Base-by-base conservation (phyloP, 371 early-diverging fungal species). In the Enterospora canceri region DNA sequence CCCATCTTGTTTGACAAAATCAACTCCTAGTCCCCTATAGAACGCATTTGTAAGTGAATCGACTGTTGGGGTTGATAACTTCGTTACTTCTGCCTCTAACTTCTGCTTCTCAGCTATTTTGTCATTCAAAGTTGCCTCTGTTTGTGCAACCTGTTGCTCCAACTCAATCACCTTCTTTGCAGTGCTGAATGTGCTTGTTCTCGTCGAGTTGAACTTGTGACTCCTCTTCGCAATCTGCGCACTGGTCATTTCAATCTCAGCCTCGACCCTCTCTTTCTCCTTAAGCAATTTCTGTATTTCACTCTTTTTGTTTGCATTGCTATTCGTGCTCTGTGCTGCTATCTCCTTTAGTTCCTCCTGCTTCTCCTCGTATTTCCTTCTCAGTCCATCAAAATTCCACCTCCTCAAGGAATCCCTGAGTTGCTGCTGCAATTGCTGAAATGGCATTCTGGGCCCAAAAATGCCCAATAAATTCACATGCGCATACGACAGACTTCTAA, bases 21-120 rank as follows among this genome's bases (percentile, higher is more conserved):
- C 70, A 2, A 64, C 32, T 16, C 58, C 58, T 57, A 70, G 59
- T 56, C 70, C 70, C 34, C 61, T 70, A 12, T 64, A 55, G 29
- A 70, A 33, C 31, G 58, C 63, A 23, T 60, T 40, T 51, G 54
- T 64, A 23, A 70, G 40, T 1, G 49, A 47, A 35, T 64, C 54
- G 30, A 62, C 49, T 16, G 58, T 57, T 19, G 70, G 70, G 23
- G 58, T 63, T 18, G 26, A 49, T 4, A 58, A 18, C 30, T 16
- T 21, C 35, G 46, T 21, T 0, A 70, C 19, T 15, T 46, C 30
- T 28, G 58, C 58, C 0, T 63, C 62, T 30, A 29, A 33, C 49
- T 50, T 49, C 2, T 57, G 35, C 21, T 58, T 58, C 0, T 8
- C 21, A 31, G 32, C 47, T 3, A 46, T 50, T 26, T 50, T 34